Percentiles rank a stretch among this genome's conserved stretches.
phyloP scores from a whole-genome alignment of 768 basidiomycete genomes.

The Collybiopsis luxurians region DNA sequence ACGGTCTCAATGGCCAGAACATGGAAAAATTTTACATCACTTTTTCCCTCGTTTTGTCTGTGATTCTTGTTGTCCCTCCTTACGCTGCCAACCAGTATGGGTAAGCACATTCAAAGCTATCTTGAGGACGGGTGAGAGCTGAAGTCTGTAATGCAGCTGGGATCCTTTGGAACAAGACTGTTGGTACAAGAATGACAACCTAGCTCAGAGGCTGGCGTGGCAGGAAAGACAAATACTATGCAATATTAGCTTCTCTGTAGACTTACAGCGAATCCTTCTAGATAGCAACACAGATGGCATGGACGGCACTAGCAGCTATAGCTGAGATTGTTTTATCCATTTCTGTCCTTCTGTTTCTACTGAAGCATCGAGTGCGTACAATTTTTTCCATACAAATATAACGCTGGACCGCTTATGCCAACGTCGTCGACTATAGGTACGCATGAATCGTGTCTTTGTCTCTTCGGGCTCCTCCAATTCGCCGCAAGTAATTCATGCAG shows the following conservation, averaged over 20 bases:
- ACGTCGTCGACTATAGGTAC: too few species aligned
- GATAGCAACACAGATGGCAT: conserved; percentile 18
- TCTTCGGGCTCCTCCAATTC: background rate
- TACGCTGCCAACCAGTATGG: conserved; percentile 21
- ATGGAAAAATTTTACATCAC: conserved; percentile 19
- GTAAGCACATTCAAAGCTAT: conserved; percentile 1
- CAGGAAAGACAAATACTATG: conserved; percentile 15
- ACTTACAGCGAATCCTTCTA: background rate
- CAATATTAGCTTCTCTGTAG: background rate
- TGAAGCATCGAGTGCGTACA: conserved; percentile 20
- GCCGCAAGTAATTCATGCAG: conserved; percentile 8
- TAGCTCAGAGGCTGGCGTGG: conserved; percentile 14
- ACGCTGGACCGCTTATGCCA: background rate
- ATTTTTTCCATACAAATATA: background rate
- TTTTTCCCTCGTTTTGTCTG: conserved; percentile 10
- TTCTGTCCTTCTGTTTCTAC: conserved; percentile 12
- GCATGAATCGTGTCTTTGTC: background rate
- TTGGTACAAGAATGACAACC: conserved; percentile 19
- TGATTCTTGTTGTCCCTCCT: conserved; percentile 15
- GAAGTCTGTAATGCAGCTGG: conserved; percentile 11
- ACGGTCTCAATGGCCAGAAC: conserved; percentile 14
- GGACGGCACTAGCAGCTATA: conserved; percentile 13
- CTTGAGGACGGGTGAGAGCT: background rate
- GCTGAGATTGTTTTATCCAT: conserved; percentile 11
- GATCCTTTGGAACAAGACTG: conserved; percentile 18